phyloP scores from a whole-genome alignment of 2,329 filamentous ascomycete species.

The Microcyclospora tardicrescens region DNA sequence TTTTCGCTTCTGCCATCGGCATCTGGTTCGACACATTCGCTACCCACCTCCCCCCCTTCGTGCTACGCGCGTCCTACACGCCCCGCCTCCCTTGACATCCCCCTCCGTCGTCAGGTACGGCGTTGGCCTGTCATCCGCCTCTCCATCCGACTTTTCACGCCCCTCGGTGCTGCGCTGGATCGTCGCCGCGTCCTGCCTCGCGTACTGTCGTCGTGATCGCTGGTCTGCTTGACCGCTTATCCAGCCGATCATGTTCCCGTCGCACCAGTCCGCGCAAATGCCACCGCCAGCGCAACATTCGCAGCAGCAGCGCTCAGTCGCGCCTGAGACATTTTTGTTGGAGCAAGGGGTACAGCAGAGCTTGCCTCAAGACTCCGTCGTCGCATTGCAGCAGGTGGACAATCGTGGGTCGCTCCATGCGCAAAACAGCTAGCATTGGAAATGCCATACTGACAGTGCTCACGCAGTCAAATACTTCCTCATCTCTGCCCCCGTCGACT shows the following conservation, averaged over 20 bases:
- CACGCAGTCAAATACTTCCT: conserved; percentile 92
- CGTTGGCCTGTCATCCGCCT: background rate
- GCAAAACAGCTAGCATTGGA: background rate
- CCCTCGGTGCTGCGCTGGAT: background rate
- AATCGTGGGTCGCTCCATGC: conserved; percentile 55
- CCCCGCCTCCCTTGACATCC: background rate
- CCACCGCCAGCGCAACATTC: conserved; percentile 49
- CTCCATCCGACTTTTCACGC: background rate
- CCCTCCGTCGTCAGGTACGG: background rate
- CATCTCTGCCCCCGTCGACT: conserved; percentile 95
- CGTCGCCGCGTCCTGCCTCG: background rate
- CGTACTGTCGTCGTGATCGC: conserved; percentile 1
- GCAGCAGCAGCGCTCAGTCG: conserved; percentile 55
- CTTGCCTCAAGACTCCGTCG: conserved; percentile 88
- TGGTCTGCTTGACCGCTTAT: background rate
- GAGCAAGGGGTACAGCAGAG: conserved; percentile 95
- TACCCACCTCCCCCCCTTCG: background rate
- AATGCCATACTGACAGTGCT: background rate
- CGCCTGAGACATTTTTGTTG: conserved; percentile 97
- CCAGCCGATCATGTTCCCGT: conserved; percentile 32
- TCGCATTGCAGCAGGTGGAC: conserved; percentile 95
- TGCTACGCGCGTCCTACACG: background rate
- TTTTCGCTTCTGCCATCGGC: background rate
- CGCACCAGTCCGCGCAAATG: conserved; percentile 59
- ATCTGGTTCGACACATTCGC: background rate